A percentile compares a stretch with the other conserved stretches of the same genome.
phyloP scores from a whole-genome alignment of 2,329 filamentous ascomycete genomes.

The Thelonectria blattea region DNA sequence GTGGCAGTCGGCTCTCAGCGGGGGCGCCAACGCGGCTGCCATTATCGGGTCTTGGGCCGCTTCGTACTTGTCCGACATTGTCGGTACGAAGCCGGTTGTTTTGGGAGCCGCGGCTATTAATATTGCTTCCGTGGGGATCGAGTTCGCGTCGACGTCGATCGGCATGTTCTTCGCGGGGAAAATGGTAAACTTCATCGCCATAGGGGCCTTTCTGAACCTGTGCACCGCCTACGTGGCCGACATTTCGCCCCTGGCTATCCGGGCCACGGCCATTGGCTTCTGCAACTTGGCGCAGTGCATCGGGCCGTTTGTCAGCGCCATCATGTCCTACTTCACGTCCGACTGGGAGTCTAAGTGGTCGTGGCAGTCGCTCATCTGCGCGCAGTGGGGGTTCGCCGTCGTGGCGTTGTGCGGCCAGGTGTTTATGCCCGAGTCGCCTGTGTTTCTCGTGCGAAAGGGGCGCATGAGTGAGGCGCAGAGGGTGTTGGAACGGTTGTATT shows the following conservation, averaged over 20 bases:
- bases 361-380: conserved; percentile 48
- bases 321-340: conserved; percentile 46
- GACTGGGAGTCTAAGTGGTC: conserved; percentile 47
- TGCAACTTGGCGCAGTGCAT: conserved; percentile 49
- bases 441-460: conserved; percentile 53
- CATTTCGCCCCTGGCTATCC: conserved; percentile 46
- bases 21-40: conserved; percentile 32
- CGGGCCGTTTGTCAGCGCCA: conserved; percentile 47
- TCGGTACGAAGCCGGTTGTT: conserved; percentile 36
- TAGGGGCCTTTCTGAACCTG: conserved; percentile 47
- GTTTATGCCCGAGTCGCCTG: conserved; percentile 57
- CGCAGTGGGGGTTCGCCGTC: conserved; percentile 49
- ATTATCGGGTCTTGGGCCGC: conserved; percentile 36
- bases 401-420: conserved; percentile 42
- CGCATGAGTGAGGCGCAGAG: conserved; percentile 48
- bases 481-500: conserved; percentile 54
- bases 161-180: conserved; percentile 41
- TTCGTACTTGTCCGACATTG: conserved; percentile 34
- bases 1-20: conserved; percentile 41
- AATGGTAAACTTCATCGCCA: conserved; percentile 40
- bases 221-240: conserved; percentile 48
- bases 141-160: conserved; percentile 40
- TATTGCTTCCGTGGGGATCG: conserved; percentile 39
- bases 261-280: conserved; percentile 44
- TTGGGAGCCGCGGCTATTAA: conserved; percentile 32